Percentiles rank a stretch among this genome's conserved stretches.
Conservation (phyloP, 257 asterid genomes). For the Capsicum pubescens region DNA sequence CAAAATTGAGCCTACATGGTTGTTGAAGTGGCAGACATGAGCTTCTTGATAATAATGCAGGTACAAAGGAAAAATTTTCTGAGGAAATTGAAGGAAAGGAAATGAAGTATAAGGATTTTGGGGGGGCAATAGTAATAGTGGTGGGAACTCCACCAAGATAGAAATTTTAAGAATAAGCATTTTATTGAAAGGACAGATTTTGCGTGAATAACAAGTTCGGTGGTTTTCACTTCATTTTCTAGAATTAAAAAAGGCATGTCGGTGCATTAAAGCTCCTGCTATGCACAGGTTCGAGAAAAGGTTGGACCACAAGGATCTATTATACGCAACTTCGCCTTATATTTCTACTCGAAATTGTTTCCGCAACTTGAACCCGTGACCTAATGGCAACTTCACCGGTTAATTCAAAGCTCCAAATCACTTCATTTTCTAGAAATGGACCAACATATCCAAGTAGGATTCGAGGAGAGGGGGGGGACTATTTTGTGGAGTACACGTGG, state of each 20-base stretch:
- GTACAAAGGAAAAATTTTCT: not conserved
- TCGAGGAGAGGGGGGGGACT: not conserved
- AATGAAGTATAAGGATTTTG: not conserved
- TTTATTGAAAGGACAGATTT: not conserved
- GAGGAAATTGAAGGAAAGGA: not conserved
- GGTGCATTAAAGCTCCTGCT: too few species aligned
- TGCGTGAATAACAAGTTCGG: constrained; percentile 9
- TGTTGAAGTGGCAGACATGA: constrained; percentile 24
- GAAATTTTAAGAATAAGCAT: constrained; percentile 26
- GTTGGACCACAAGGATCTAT: too few species aligned
- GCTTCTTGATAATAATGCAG: not conserved
- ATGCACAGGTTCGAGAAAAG: too few species aligned
- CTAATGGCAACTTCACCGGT: too few species aligned
- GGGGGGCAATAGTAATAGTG: not conserved
- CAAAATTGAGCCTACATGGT: not conserved
- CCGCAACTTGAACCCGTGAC: too few species aligned
- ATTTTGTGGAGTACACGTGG: constrained; percentile 25
- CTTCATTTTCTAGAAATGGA: constrained; percentile 18
- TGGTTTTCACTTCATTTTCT: not conserved
- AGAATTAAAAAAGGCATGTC: not conserved
- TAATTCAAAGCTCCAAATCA: not conserved
- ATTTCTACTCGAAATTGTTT: too few species aligned
- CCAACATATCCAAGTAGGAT: constrained; percentile 26
- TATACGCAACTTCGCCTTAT: too few species aligned
- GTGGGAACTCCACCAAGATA: constrained; percentile 20